Conservation (phyloP, 2,329 filamentous ascomycete species). For the Aspergillus sp. region DNA sequence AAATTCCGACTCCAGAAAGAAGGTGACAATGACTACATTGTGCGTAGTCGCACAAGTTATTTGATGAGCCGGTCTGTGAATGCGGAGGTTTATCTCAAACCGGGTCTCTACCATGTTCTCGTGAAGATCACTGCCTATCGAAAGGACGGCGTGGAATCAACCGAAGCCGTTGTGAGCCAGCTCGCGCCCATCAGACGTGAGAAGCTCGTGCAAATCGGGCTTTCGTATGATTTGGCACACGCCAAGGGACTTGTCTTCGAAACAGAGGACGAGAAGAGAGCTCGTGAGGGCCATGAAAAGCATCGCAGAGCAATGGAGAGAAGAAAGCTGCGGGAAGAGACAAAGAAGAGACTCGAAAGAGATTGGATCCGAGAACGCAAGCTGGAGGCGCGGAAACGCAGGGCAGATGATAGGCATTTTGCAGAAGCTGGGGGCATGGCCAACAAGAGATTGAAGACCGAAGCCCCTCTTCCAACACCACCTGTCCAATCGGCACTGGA, state of each 20-base stretch:
- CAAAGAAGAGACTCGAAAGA: conserved; percentile 34
- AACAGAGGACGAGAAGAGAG: conserved; percentile 30
- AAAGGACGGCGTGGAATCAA: conserved; percentile 43
- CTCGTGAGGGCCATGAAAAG: conserved; percentile 33
- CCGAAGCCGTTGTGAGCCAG: conserved; percentile 64
- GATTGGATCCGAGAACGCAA: conserved; percentile 39
- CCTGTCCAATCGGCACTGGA: background rate
- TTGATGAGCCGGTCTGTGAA: conserved; percentile 70
- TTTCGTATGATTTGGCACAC: conserved; percentile 44
- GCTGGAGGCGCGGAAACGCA: conserved; percentile 23
- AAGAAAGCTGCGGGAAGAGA: conserved; percentile 33
- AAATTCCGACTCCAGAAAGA: conserved; percentile 58
- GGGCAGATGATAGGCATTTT: conserved; percentile 23
- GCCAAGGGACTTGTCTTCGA: conserved; percentile 39
- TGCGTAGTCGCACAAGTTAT: conserved; percentile 52
- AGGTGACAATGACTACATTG: conserved; percentile 56
- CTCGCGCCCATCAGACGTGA: conserved; percentile 62
- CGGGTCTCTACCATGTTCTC: conserved; percentile 70
- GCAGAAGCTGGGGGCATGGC: no score
- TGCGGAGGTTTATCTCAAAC: conserved; percentile 68
- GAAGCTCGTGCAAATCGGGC: conserved; percentile 57
- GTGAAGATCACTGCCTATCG: conserved; percentile 69
- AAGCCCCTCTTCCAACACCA: no score
- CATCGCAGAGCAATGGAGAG: conserved; percentile 27
- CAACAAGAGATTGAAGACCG: no score